Evolutionary conservation across 371 early-diverging fungal genomes (phyloP), one percentile per base, ranked within the genome.

Genomic region (Rhizopus stolonifer): DNA sequence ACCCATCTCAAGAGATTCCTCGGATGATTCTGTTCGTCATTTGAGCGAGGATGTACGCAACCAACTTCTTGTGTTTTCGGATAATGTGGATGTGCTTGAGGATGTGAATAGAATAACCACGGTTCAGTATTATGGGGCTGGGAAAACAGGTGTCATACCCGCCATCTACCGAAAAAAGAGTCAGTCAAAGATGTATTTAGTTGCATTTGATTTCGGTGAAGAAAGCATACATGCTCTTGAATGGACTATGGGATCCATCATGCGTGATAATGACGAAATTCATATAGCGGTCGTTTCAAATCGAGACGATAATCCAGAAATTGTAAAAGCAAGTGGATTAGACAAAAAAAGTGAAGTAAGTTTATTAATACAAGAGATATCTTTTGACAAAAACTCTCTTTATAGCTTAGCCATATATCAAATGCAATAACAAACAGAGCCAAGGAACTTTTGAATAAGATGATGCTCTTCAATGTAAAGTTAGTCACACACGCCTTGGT

Each of bases 231-330:
- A 72, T 56, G 72, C 76, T 0, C 54, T 76, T 32, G 77, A 80
- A 44, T 82, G 80, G 80, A 67, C 77, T 2, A 77, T 79, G 64
- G 77, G 76, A 1, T 75, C 83, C 2, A 72, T 82, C 39, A 71
- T 82, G 64, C 74, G 80, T 24, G 80, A 74, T 49, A 79, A 79
- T 0, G 80, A 82, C 46, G 78, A 74, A 24, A 44, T 82, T 46
- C 79, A 82, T 54, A 58, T 82, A 0, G 77, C 77, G 6, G 68
- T 79, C 0, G 74, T 79, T 24, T 65, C 76, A 1, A 72, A 69
- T 49, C 68, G 68, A 14, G 79, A 82, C 34, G 80, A 82, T 22
- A 68, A 62, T 33, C 67, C 70, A 9, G 74, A 74, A 9, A 38
- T 60, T 13, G 68, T 65, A 9, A 66, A 64, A 26, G 67, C 54